phyloP scores from a whole-genome alignment of 1,284 basidiomycete species.

The Microbotryum violaceum region DNA sequence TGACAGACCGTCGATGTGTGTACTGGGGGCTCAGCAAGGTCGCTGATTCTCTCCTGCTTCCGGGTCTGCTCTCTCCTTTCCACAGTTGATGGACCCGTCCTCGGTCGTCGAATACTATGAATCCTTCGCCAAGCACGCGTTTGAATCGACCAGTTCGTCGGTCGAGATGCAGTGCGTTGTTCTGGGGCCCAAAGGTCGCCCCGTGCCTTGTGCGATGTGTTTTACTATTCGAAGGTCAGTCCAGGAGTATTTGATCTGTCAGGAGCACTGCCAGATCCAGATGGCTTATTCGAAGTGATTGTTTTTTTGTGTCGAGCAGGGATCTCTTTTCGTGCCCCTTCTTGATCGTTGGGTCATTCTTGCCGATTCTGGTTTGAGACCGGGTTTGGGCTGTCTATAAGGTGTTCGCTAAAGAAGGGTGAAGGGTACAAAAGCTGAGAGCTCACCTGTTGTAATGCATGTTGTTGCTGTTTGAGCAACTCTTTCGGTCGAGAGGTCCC shows the following conservation, averaged over 20 bases:
- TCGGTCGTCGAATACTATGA: slow-evolving; percentile 85
- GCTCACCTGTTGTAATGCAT: no score
- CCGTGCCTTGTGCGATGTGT: slow-evolving; percentile 79
- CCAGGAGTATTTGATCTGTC: no score
- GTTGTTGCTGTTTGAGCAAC: no score
- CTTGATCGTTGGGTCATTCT: slow-evolving; percentile 31
- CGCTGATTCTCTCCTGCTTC: not conserved
- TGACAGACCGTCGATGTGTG: not conserved
- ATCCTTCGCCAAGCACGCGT: slow-evolving; percentile 86
- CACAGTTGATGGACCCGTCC: slow-evolving; percentile 33
- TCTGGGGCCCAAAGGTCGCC: slow-evolving; percentile 70
- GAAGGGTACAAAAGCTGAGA: no score
- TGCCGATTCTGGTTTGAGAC: slow-evolving; percentile 25
- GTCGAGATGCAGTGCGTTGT: slow-evolving; percentile 85
- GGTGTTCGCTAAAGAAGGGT: no score
- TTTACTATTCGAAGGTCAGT: slow-evolving; percentile 86
- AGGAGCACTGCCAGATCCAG: no score
- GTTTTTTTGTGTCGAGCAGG: not conserved
- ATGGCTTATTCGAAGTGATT: no score
- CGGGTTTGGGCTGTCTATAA: no score
- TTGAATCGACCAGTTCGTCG: slow-evolving; percentile 83
- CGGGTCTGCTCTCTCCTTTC: no score
- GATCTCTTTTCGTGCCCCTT: slow-evolving; percentile 18
- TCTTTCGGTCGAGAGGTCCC: no score
- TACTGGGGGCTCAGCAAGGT: no score